Conservation (phyloP, 768 basidiomycete species). For the Cyclocybe aegerita region DNA sequence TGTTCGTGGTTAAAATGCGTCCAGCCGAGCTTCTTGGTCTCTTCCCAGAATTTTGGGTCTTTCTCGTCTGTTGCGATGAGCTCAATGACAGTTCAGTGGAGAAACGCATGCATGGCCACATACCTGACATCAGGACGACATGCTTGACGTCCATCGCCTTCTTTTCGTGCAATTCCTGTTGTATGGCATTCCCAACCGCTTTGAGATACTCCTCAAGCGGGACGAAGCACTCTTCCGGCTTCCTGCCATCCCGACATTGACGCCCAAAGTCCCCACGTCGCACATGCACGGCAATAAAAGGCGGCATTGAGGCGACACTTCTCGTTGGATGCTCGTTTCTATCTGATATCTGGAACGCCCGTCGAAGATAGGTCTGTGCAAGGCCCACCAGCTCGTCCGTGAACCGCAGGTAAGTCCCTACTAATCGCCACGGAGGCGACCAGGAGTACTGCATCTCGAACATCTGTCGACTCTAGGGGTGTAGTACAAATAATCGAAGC, state of each 20-base stretch:
- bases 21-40: conserved; percentile 41
- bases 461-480: conserved; percentile 18
- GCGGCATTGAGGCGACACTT: no score
- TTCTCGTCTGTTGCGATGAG: no score
- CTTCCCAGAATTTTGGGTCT: conserved; percentile 41
- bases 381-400: conserved; percentile 28
- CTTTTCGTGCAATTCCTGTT: conserved; percentile 29
- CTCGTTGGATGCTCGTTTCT: no score
- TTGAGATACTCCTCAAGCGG: conserved; percentile 35
- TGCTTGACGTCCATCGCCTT: conserved; percentile 28
- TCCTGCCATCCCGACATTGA: conserved; percentile 24
- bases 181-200: conserved; percentile 37
- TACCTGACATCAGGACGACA: conserved; percentile 47
- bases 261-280: conserved; percentile 45
- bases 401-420: conserved; percentile 37
- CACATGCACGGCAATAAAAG: conserved; percentile 44
- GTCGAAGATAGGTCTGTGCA: conserved; percentile 28
- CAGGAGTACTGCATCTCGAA: conserved; percentile 33
- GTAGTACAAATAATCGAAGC: conserved; percentile 34
- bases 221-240: conserved; percentile 34
- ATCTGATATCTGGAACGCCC: no score
- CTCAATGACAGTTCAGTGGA: no score
- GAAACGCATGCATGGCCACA: neutral
- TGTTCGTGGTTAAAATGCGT: conserved; percentile 38
- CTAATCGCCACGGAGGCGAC: conserved; percentile 40